A percentile compares a stretch with the other conserved stretches of the same genome.
Conservation (phyloP, 257 asterid genomes). For the Thymus mandschuricus region DNA sequence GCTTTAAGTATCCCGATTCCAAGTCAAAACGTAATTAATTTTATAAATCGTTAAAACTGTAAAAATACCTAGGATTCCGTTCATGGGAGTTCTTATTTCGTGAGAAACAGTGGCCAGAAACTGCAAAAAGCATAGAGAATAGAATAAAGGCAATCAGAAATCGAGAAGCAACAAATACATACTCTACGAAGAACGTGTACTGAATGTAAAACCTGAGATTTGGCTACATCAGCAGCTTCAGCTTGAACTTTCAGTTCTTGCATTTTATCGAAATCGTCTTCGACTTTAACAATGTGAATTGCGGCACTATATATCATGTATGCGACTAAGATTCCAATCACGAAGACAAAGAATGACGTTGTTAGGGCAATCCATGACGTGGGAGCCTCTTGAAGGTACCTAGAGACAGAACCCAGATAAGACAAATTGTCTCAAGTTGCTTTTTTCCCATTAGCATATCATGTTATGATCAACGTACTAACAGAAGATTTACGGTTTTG, state of each 20-base stretch:
- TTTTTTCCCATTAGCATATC: neutral
- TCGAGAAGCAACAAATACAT: neutral
- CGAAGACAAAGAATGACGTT: constrained; percentile 53
- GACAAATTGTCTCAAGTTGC: neutral
- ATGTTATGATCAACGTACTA: neutral
- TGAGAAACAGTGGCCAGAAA: constrained; percentile 97
- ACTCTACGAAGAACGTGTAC: constrained; percentile 16
- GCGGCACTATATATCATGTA: constrained; percentile 66
- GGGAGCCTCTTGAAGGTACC: constrained; percentile 85
- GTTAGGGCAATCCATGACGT: constrained; percentile 63
- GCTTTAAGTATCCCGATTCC: neutral
- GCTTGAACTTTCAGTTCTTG: constrained; percentile 75
- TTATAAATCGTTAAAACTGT: neutral
- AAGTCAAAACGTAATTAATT: neutral
- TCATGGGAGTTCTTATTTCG: constrained; percentile 98
- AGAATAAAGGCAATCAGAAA: constrained; percentile 27
- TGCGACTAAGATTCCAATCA: constrained; percentile 61
- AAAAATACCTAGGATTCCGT: constrained; percentile 80
- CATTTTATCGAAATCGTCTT: constrained; percentile 80
- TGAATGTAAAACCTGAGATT: constrained; percentile 69
- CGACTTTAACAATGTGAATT: constrained; percentile 74
- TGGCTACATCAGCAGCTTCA: constrained; percentile 95
- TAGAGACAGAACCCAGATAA: constrained; percentile 33
- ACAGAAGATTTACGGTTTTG: neutral
- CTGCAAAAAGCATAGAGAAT: constrained; percentile 42